Evolutionary conservation across 192 early-diverging fungal genomes (phyloP).

Genomic region (Coemansia sp.): DNA sequence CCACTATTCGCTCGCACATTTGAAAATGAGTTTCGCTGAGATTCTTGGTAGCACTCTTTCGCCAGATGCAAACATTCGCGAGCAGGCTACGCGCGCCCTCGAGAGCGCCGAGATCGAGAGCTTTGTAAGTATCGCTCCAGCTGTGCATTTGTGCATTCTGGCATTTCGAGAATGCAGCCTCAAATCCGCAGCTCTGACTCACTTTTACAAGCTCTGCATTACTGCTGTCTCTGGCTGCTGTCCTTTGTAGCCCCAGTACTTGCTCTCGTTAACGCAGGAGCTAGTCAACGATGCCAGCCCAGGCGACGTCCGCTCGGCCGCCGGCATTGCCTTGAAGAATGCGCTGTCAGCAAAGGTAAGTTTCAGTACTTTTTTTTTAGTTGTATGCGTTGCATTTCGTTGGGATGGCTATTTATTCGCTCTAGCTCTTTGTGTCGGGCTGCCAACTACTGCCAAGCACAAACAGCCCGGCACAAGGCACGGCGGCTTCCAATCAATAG

Average conservation of each 20-base stretch:
- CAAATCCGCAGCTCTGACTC: slow-evolving; percentile 1
- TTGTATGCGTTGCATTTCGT: not conserved
- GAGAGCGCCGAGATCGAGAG: slow-evolving; percentile 72
- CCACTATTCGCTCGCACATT: not conserved
- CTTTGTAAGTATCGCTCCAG: slow-evolving; percentile 67
- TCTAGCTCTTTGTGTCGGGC: not conserved
- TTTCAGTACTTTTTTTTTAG: not conserved
- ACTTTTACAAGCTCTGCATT: slow-evolving; percentile 7
- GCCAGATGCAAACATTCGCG: slow-evolving; percentile 76
- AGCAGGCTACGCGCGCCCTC: slow-evolving; percentile 76
- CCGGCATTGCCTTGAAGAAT: slow-evolving; percentile 95
- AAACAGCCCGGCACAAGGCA: not conserved
- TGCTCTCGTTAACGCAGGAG: slow-evolving; percentile 73
- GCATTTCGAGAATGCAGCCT: slow-evolving; percentile 6
- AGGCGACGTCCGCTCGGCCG: slow-evolving; percentile 67
- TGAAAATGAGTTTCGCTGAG: slow-evolving; percentile 65
- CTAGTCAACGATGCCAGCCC: slow-evolving; percentile 73
- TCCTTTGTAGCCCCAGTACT: slow-evolving; percentile 60
- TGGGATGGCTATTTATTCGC: not conserved
- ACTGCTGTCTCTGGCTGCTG: slow-evolving; percentile 1
- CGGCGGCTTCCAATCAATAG: not conserved
- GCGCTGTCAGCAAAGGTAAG: slow-evolving; percentile 57
- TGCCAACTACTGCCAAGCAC: not conserved
- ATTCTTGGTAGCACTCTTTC: slow-evolving; percentile 78
- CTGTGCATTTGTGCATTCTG: slow-evolving; percentile 16